A percentile compares a stretch with the other conserved stretches of the same genome.
These are phyloP conservation scores for Rhododendron williamsianum DNA, from an alignment of 148 eudicot genomes.

Conservation along the genomic window DNA sequence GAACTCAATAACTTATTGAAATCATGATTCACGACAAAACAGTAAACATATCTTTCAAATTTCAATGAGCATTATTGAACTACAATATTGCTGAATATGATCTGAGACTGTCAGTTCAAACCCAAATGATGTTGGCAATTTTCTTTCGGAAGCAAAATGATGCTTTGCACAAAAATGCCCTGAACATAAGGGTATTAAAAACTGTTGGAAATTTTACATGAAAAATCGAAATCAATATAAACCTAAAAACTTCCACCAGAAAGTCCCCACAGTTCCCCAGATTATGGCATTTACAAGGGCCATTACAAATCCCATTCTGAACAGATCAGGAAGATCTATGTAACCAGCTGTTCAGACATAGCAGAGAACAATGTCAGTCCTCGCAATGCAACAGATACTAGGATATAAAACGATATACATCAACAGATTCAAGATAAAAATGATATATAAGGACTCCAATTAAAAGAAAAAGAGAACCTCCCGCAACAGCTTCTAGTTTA, in stretches of 20 bases:
- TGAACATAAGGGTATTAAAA: background rate
- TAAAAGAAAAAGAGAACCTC: background rate
- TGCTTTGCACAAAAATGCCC: background rate
- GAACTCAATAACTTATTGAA: background rate
- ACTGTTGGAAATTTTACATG: too few species aligned
- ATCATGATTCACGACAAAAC: background rate
- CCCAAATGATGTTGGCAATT: background rate
- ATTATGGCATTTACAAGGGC: slow-evolving; percentile 58
- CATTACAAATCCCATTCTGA: slow-evolving; percentile 67
- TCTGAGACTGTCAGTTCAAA: background rate
- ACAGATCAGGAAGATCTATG: slow-evolving; percentile 84
- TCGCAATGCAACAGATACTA: background rate
- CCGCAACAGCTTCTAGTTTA: background rate
- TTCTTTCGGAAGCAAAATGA: background rate
- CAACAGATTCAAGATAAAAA: background rate
- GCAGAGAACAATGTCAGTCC: background rate
- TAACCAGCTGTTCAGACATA: slow-evolving; percentile 68
- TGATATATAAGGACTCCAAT: background rate
- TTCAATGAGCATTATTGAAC: background rate
- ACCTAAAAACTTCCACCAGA: slow-evolving; percentile 96
- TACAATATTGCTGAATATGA: background rate
- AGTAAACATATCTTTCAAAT: background rate
- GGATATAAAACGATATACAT: background rate
- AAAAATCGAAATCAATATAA: slow-evolving; percentile 40
- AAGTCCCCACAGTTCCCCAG: slow-evolving; percentile 69